phyloP scores from a whole-genome alignment of 2,329 filamentous ascomycete species.

The Arthroderma sp. region DNA sequence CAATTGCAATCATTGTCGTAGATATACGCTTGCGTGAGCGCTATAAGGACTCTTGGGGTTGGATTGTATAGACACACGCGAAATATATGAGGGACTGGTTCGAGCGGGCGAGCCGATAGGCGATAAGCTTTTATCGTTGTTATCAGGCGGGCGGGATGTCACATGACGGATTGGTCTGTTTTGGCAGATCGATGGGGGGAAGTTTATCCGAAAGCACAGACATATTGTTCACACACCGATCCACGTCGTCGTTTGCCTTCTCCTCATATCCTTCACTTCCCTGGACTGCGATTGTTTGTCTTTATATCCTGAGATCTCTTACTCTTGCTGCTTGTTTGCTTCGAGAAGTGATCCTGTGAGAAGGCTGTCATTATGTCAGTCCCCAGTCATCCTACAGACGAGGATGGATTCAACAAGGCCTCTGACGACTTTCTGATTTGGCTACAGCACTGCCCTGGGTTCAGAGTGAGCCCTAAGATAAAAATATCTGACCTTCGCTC shows the following conservation, averaged over 20 bases:
- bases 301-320: no score
- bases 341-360: no score
- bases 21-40: no score
- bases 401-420: constrained; percentile 28
- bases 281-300: no score
- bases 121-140: no score
- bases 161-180: neutral
- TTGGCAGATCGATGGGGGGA: neutral
- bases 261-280: no score
- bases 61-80: no score
- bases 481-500: constrained; percentile 44
- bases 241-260: neutral
- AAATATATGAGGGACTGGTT: no score
- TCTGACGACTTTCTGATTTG: constrained; percentile 44
- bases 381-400: neutral
- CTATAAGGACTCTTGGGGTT: no score
- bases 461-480: constrained; percentile 46
- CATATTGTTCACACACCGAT: constrained; percentile 12
- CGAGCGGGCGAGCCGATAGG: no score
- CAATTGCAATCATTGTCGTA: constrained; percentile 49
- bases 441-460: constrained; percentile 39
- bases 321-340: no score
- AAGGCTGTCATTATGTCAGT: no score
- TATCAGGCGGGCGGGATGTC: neutral
- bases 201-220: constrained; percentile 20